Percentiles rank a stretch among this genome's conserved stretches.
Conservation (phyloP, 2,329 filamentous ascomycete species). For the Claviceps purpurea region DNA sequence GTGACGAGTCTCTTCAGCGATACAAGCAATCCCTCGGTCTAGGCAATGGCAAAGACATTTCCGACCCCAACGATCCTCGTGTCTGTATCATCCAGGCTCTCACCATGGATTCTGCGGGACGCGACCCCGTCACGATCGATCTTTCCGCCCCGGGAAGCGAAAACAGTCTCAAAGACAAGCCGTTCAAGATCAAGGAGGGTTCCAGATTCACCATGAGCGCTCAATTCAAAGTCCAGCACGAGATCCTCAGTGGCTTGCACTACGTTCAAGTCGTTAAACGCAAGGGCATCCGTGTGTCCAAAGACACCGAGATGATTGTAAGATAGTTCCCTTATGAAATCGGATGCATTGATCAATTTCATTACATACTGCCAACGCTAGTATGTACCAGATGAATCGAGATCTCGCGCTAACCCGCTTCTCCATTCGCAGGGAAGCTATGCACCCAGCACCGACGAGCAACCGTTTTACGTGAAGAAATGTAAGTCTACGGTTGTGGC, state of each 20-base stretch:
- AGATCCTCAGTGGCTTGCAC: constrained; percentile 88
- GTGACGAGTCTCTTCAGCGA: constrained; percentile 88
- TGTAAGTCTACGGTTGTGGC: constrained; percentile 45
- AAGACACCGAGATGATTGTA: constrained; percentile 97
- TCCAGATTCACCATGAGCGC: constrained; percentile 89
- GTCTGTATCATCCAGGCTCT: constrained; percentile 90
- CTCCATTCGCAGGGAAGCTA: constrained; percentile 54
- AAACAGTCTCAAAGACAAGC: constrained; percentile 69
- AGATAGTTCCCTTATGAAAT: background rate
- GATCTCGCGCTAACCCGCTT: background rate
- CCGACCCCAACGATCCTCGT: constrained; percentile 68
- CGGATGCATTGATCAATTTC: no score
- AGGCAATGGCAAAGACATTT: constrained; percentile 56
- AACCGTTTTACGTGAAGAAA: constrained; percentile 75
- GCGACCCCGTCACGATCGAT: constrained; percentile 77
- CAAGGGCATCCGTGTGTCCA: constrained; percentile 74
- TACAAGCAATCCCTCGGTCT: constrained; percentile 97
- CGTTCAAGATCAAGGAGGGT: constrained; percentile 96
- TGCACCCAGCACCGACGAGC: constrained; percentile 81
- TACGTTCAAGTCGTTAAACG: constrained; percentile 92
- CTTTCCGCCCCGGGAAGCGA: constrained; percentile 63
- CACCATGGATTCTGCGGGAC: constrained; percentile 73
- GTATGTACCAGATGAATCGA: no score
- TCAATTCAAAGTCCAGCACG: constrained; percentile 89
- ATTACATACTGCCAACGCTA: no score